Evolutionary conservation across 164 flowering plant species (phyloP).

Genomic region (Umbellularia californica): DNA sequence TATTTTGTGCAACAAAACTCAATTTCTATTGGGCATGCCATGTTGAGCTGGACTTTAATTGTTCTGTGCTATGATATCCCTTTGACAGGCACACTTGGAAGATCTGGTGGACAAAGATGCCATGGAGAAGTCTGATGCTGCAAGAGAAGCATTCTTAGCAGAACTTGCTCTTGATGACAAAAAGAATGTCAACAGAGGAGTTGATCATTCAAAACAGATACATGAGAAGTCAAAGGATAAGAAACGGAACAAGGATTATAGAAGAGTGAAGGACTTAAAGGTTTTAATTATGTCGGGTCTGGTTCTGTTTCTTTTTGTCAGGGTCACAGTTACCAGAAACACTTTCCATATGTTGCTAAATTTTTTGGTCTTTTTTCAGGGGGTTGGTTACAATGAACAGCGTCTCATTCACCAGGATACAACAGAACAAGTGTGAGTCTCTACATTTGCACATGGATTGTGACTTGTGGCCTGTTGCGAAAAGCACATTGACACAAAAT

Average conservation of each 20-base stretch:
- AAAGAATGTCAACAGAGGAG: slow-evolving; percentile 47
- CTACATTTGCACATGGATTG: background rate
- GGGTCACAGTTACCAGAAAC: slow-evolving; percentile 3
- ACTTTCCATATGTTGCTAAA: slow-evolving; percentile 12
- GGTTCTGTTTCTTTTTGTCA: slow-evolving; percentile 10
- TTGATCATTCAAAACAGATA: slow-evolving; percentile 40
- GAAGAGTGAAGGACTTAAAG: slow-evolving; percentile 71
- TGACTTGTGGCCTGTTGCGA: background rate
- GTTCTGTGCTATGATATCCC: slow-evolving; percentile 11
- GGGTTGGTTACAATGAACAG: slow-evolving; percentile 34
- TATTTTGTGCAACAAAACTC: background rate
- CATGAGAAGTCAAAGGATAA: slow-evolving; percentile 79
- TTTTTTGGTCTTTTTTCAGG: slow-evolving; percentile 38
- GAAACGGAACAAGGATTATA: slow-evolving; percentile 69
- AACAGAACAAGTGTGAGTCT: slow-evolving; percentile 42
- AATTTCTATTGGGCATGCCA: slow-evolving; percentile 1
- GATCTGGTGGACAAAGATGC: slow-evolving; percentile 92
- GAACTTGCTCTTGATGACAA: slow-evolving; percentile 88
- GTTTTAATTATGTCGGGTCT: slow-evolving; percentile 30
- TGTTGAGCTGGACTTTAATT: background rate
- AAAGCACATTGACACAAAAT: background rate
- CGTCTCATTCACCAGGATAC: slow-evolving; percentile 31
- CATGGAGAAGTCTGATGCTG: slow-evolving; percentile 95
- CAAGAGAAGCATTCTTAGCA: slow-evolving; percentile 90
- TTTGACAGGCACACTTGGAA: slow-evolving; percentile 74